A percentile compares a stretch with the other conserved stretches of the same genome.
phyloP scores from a whole-genome alignment of 2,329 filamentous ascomycete species.

The Tolypocladium pustulatum region DNA sequence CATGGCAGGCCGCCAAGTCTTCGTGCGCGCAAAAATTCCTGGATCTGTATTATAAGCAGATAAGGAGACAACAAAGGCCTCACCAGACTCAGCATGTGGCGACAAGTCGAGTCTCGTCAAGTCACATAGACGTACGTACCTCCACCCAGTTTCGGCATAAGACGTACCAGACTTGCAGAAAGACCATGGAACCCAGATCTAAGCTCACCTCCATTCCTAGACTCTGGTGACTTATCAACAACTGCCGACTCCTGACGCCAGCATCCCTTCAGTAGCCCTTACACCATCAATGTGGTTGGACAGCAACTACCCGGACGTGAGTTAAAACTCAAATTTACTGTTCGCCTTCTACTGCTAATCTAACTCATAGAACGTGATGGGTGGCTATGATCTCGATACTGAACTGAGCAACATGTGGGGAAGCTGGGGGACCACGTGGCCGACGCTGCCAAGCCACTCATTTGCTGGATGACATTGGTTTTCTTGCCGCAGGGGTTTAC shows the following conservation, averaged over 20 bases:
- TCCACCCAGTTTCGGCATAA: not conserved
- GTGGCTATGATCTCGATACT: not conserved
- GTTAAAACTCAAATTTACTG: not conserved
- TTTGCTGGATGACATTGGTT: not conserved
- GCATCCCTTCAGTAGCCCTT: not conserved
- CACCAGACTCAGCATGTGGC: not conserved
- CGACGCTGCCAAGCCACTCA: not conserved
- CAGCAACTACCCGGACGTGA: not conserved
- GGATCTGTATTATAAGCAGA: not conserved
- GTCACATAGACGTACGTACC: not conserved
- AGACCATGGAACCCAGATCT: not conserved
- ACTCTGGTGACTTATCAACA: not conserved
- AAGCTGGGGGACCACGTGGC: not conserved
- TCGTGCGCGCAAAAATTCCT: not conserved
- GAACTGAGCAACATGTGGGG: not conserved
- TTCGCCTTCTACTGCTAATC: not conserved
- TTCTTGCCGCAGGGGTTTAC: too few species aligned
- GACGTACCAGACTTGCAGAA: not conserved
- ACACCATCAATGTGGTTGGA: not conserved
- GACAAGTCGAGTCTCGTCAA: not conserved
- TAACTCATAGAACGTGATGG: not conserved
- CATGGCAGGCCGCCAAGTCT: not conserved
- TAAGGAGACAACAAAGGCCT: not conserved
- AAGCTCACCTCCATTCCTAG: not conserved
- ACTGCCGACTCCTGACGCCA: not conserved